Base-by-base conservation (phyloP, 176 grass and related monocot genomes). In the Elaeis guineensis region DNA sequence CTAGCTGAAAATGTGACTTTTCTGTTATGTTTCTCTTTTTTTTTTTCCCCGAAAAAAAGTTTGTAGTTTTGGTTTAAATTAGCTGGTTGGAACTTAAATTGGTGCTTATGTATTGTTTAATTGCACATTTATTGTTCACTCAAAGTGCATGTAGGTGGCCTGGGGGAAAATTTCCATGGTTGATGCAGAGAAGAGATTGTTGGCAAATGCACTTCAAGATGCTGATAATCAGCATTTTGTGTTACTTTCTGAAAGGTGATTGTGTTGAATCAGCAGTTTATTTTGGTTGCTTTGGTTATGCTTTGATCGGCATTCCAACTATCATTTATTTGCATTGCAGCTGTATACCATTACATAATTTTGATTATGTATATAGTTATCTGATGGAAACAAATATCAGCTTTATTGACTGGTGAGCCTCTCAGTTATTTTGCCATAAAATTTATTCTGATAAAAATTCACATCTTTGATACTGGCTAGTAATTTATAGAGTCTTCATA, bases 281-380 rank as follows among this genome's bases (percentile, higher is more conserved):
- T 67, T 67, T 21, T 7, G 29, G 30, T 62, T 61, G 17, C 29
- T 25, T 44, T 44, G 35, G 32, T 44, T 44, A 14, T 44, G 35
- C 35, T 44, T 44, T 44, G 29, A 6, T 71, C 32, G 20, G 22
- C 9, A 66, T 52, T 26, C 59, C 74, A 22, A 55, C 25, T 18
- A 12, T 67, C 67, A 69, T 20, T 54, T 48, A 48, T 49, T 65
- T 66, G 72, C 18, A 9, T 65, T 79, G 67, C 81, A 98, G 94
- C 52, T 98, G 94, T 77, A 81, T 93, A 55, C 94, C 94, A 61
- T 77, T 98, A 57, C 88, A 98, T 75, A 98, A 93, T 74, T 93
- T 98, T 17, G 94, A 98, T 76, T 98, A 98, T 86, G 69, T 98
- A 52, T 93, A 92, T 83, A 87, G 79, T 69, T 98, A 92, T 93